Percentiles rank a stretch among this genome's conserved stretches.
Evolutionary conservation across 208 protist species (phyloP).

Genomic region (Sergeia podlipaevii): DNA sequence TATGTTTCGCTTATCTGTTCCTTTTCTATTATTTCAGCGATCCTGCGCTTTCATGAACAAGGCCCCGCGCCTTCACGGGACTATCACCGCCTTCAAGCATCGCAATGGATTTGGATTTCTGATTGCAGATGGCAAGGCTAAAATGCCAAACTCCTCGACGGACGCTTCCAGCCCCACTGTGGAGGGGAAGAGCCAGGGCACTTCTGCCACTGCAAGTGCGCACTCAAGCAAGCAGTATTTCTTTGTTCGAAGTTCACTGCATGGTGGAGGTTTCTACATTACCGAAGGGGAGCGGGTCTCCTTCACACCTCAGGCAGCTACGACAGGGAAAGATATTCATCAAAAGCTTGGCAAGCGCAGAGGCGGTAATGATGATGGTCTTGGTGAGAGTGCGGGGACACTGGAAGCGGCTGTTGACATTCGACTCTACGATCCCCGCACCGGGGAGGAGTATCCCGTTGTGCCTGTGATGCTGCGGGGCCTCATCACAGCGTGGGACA

Average conservation of each 20-base stretch:
- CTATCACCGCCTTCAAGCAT: slow-evolving; percentile 76
- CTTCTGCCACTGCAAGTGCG: not conserved
- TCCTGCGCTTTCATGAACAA: not conserved
- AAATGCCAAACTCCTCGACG: not conserved
- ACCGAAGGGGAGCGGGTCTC: slow-evolving; percentile 67
- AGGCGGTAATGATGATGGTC: not conserved
- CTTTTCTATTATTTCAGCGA: not conserved
- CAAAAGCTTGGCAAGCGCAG: not conserved
- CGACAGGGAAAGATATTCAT: too few species aligned
- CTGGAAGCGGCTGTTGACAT: slow-evolving; percentile 33
- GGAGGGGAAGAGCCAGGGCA: not conserved
- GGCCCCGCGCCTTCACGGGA: slow-evolving; percentile 53
- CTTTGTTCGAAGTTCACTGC: slow-evolving; percentile 49
- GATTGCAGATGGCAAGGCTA: slow-evolving; percentile 29
- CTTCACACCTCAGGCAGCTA: slow-evolving; percentile 14
- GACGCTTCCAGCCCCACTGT: too few species aligned
- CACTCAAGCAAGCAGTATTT: slow-evolving; percentile 34
- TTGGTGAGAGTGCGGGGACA: not conserved
- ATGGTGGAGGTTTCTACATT: slow-evolving; percentile 71
- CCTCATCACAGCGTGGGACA: slow-evolving; percentile 54
- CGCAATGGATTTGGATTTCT: slow-evolving; percentile 86
- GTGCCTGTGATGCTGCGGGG: slow-evolving; percentile 43
- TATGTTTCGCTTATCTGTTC: slow-evolving; percentile 5
- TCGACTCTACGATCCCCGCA: slow-evolving; percentile 35
- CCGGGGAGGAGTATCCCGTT: slow-evolving; percentile 31